phyloP scores from a whole-genome alignment of 2,329 filamentous ascomycete genomes.

The Ceratocystis destructans region DNA sequence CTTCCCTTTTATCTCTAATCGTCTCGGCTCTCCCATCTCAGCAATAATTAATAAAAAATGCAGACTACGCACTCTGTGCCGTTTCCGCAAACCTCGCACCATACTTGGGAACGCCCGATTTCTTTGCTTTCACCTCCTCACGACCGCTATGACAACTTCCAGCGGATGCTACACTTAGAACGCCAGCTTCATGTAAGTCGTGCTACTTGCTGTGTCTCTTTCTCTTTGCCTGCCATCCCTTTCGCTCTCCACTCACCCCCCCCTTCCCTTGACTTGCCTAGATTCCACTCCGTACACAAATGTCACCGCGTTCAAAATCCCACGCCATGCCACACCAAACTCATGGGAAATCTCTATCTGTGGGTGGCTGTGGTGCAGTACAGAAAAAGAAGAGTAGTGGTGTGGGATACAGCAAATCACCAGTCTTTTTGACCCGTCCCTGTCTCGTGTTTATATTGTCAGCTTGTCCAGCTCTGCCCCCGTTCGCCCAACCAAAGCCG shows the following conservation, averaged over 20 bases:
- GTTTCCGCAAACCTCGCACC: not conserved
- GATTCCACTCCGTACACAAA: not conserved
- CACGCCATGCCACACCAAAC: not conserved
- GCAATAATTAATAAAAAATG: not conserved
- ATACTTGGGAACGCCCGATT: not conserved
- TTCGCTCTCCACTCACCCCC: not conserved
- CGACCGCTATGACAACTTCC: slow-evolving; percentile 12
- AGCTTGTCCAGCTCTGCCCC: slow-evolving; percentile 4
- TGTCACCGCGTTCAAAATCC: slow-evolving; percentile 1
- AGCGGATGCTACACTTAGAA: slow-evolving; percentile 12
- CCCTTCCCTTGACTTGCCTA: not conserved
- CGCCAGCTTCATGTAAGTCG: slow-evolving; percentile 13
- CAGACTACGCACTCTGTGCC: not conserved
- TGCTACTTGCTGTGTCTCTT: not conserved
- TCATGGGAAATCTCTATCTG: not conserved
- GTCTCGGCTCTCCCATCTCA: not conserved
- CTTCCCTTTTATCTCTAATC: not conserved
- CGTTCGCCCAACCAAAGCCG: not conserved
- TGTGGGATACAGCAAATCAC: not conserved
- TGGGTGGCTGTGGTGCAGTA: not conserved
- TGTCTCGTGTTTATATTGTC: slow-evolving; percentile 3
- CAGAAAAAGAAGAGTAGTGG: not conserved
- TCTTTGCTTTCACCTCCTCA: not conserved
- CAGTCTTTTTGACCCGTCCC: not conserved
- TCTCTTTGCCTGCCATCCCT: not conserved